Percentiles rank a stretch among this genome's conserved stretches.
Evolutionary conservation across 2,329 filamentous ascomycete species (phyloP).

Genomic region (Fusarium marasasianum): DNA sequence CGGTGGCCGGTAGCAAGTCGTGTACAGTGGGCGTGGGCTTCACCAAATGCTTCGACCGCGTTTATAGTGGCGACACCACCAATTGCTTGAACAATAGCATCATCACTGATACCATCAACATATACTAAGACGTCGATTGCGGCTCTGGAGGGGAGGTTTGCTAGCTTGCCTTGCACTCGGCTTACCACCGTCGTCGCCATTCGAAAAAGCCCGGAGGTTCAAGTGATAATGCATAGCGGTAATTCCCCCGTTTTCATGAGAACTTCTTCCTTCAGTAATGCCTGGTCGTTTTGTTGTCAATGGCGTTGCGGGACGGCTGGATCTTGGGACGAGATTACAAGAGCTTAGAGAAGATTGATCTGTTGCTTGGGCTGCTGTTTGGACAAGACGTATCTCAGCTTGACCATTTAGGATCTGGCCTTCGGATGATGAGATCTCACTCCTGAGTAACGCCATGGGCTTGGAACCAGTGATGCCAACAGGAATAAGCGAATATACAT

Average conservation of each 20-base stretch:
- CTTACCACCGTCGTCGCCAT: neutral
- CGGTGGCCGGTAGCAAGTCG: neutral
- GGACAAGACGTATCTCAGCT: neutral
- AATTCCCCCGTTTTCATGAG: fast-evolving
- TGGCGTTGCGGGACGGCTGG: neutral
- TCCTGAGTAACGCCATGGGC: too few relatives aligned
- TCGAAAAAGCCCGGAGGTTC: fast-evolving
- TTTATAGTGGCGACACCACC: neutral
- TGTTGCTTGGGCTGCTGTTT: neutral
- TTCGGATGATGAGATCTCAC: neutral
- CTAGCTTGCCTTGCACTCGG: fast-evolving
- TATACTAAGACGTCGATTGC: fast-evolving
- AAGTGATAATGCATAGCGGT: neutral
- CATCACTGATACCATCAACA: neutral
- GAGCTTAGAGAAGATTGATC: neutral
- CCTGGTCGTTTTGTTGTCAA: neutral
- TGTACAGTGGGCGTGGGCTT: neutral
- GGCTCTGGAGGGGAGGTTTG: neutral
- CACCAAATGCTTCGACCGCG: neutral
- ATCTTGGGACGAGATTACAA: neutral
- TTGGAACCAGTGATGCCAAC: neutral
- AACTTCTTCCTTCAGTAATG: neutral
- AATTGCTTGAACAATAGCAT: neutral
- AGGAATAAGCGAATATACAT: fast-evolving
- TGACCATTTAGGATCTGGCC: too few relatives aligned